Evolutionary conservation across 306 rosid species (phyloP).

Genomic region (Arachis stenosperma): DNA sequence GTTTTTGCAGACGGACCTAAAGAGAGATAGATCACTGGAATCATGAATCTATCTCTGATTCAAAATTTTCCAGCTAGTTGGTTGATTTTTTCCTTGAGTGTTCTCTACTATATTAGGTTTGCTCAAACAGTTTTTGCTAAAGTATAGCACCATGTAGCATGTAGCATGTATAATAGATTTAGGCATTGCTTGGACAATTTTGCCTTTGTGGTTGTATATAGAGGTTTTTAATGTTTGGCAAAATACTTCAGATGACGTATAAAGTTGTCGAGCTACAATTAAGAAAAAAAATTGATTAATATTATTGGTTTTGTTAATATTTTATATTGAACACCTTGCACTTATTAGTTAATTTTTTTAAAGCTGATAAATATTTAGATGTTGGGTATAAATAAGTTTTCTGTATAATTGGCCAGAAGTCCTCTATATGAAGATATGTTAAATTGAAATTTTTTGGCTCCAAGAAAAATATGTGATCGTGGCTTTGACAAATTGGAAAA

Average conservation of each 20-base stretch:
- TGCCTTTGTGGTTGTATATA: neutral
- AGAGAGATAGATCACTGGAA: neutral
- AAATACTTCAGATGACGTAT: too few species aligned
- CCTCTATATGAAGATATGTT: too few species aligned
- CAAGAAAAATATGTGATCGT: neutral
- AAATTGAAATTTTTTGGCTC: neutral
- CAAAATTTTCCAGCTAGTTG: constrained; percentile 25
- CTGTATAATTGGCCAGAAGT: too few species aligned
- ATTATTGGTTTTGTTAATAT: too few species aligned
- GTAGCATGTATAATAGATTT: constrained; percentile 8
- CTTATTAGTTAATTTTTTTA: too few species aligned
- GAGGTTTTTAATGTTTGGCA: constrained; percentile 1
- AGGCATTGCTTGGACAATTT: constrained; percentile 10
- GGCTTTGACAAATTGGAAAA: neutral
- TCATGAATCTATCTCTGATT: constrained; percentile 19
- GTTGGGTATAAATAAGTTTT: too few species aligned
- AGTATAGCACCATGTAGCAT: neutral
- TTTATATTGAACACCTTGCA: too few species aligned
- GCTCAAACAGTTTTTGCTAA: constrained; percentile 17
- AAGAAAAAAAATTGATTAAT: too few species aligned
- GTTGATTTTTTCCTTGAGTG: constrained; percentile 36
- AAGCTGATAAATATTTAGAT: too few species aligned
- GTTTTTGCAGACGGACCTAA: constrained; percentile 3
- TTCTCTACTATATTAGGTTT: constrained; percentile 18
- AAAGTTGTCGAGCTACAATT: too few species aligned